Base-by-base conservation (phyloP, 495 filamentous ascomycete species). In the Aspergillus funiculosus region DNA sequence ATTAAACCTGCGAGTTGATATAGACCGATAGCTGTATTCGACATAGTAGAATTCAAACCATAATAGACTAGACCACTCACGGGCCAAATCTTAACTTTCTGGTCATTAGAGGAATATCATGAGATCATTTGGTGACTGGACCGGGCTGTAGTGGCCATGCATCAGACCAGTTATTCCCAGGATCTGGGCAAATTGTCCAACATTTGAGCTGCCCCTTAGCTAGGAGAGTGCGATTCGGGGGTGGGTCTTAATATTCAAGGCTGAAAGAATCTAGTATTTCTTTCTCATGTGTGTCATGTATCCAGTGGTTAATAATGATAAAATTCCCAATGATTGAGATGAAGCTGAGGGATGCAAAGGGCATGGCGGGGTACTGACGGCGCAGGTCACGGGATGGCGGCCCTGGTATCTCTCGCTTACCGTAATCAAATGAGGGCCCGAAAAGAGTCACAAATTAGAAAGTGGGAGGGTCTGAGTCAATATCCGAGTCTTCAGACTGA, bases 381-480 rank as follows among this genome's bases (percentile, higher is more conserved):
- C 1, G 14, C 40, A 30, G 28, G 53, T 59, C 57, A 59, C 57
- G 53, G 40, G 57, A 56, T 31, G 18, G 31, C 57, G 32, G 11
- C 18, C 27, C 11, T 55, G 55, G 59, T 53, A 30, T 8, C 8
- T 14, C 14, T 28, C 34, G 25, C 39, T 32, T 43, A 29, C 59
- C 56, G 56, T 55, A 62, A 48, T 30, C n/a, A 21, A 28, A 53
- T 30, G 39, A 36, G 43, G 43, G 34, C 57, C 46, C 46, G 34
- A 52, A 55, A 57, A 54, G 52, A 59, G 49, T 59, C 56, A 55
- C 41, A 58, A 58, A 51, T 55, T 43, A 39, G 54, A 42, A 52
- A 51, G 52, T 58, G 48, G 51, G 51, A 42, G 37, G 51, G 31
- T 42, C 40, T 43, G 42, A 40, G 48, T 48, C 41, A 44, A 53